phyloP scores from a whole-genome alignment of 2,329 filamentous ascomycete species.

The Paecilomyces sp. region DNA sequence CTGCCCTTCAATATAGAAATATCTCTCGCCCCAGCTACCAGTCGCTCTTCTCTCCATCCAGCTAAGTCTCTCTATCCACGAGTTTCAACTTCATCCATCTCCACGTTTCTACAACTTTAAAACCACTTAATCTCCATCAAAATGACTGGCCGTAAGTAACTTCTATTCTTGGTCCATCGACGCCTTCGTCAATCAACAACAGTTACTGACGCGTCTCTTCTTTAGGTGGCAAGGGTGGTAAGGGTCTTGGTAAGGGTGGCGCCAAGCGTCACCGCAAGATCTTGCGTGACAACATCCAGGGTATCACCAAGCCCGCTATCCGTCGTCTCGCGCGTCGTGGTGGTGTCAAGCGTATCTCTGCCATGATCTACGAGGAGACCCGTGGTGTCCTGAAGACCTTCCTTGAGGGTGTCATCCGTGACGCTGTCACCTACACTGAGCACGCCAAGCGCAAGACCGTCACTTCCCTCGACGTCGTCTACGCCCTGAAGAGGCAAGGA shows the following conservation, averaged over 20 bases:
- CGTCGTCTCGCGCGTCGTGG: slow-evolving; percentile 97
- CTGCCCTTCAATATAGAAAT: slow-evolving; percentile 31
- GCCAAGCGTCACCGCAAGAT: slow-evolving; percentile 99
- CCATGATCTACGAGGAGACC: slow-evolving; percentile 84
- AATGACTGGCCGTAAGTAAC: slow-evolving; percentile 54
- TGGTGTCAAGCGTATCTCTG: slow-evolving; percentile 99
- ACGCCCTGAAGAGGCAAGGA: slow-evolving; percentile 57
- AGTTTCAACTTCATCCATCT: slow-evolving; percentile 12
- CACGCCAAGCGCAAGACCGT: slow-evolving; percentile 64
- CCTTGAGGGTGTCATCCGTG: slow-evolving; percentile 74
- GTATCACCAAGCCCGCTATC: slow-evolving; percentile 98
- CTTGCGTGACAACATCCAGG: slow-evolving; percentile 98
- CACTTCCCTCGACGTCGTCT: slow-evolving; percentile 55
- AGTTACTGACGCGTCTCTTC: slow-evolving; percentile 8
- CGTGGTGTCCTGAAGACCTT: slow-evolving; percentile 77
- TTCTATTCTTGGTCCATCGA: not conserved
- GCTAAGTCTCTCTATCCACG: slow-evolving; percentile 14
- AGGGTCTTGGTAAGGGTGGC: slow-evolving; percentile 96
- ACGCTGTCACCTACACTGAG: slow-evolving; percentile 75
- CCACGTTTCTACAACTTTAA: slow-evolving; percentile 15
- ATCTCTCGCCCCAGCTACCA: slow-evolving; percentile 21
- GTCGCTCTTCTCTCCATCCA: slow-evolving; percentile 13
- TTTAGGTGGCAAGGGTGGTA: slow-evolving; percentile 86
- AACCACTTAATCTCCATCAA: slow-evolving; percentile 32
- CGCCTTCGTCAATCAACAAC: slow-evolving; percentile 3